These are phyloP conservation scores for Mollisiaceae sp. DNA, from an alignment of 2,329 filamentous ascomycete genomes.

Conservation along the genomic window DNA sequence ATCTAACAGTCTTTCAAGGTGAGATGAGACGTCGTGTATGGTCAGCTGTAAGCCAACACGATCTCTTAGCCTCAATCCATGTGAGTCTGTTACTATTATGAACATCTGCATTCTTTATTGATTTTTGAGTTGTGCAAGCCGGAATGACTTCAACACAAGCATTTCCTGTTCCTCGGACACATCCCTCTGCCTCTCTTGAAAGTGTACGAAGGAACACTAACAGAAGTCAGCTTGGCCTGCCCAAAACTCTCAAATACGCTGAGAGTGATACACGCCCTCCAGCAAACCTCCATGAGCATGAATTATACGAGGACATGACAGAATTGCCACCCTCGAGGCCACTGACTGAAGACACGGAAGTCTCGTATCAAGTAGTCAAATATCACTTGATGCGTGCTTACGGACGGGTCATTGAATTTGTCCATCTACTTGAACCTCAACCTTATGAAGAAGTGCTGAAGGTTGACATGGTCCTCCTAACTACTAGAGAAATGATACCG, in stretches of 20 bases:
- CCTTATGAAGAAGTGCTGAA: slow-evolving; percentile 56
- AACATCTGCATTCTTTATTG: background rate
- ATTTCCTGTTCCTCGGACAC: background rate
- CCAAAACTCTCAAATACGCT: slow-evolving; percentile 66
- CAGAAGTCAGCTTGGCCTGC: slow-evolving; percentile 63
- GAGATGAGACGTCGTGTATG: slow-evolving; percentile 68
- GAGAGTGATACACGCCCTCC: slow-evolving; percentile 69
- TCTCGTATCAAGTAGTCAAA: slow-evolving; percentile 61
- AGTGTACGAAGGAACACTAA: background rate
- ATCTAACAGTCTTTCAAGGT: slow-evolving; percentile 56
- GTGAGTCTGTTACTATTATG: background rate
- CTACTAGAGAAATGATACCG: slow-evolving; percentile 53
- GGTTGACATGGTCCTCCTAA: slow-evolving; percentile 53
- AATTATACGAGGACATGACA: slow-evolving; percentile 62
- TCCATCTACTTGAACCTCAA: slow-evolving; percentile 55
- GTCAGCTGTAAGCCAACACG: slow-evolving; percentile 61
- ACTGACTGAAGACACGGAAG: slow-evolving; percentile 60
- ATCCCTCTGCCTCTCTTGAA: background rate
- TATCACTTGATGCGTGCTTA: slow-evolving; percentile 54
- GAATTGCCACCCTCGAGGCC: slow-evolving; percentile 63
- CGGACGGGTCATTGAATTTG: slow-evolving; percentile 55
- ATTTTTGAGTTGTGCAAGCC: background rate
- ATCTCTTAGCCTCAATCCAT: slow-evolving; percentile 64
- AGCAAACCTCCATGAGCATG: slow-evolving; percentile 67
- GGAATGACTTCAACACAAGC: background rate